Evolutionary conservation across 2,329 filamentous ascomycete genomes (phyloP).

Genomic region (Verticillium nubilum): DNA sequence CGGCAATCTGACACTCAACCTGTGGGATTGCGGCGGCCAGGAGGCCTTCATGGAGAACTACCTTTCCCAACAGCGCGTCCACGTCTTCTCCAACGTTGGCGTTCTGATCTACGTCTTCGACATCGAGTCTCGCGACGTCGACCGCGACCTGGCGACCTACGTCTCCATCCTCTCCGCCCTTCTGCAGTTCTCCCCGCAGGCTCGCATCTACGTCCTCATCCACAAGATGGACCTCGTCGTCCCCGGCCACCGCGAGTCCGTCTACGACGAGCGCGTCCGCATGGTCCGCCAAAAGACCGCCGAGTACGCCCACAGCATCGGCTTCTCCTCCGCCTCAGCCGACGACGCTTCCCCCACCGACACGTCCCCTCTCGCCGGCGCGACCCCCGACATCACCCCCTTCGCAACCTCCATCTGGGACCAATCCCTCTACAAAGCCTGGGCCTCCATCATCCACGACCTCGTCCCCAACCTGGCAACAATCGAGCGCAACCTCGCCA

Average conservation of each 20-base stretch:
- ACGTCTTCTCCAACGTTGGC: slow-evolving; percentile 94
- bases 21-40: slow-evolving; percentile 98
- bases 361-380: slow-evolving; percentile 10
- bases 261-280: slow-evolving; percentile 79
- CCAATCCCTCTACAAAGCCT: slow-evolving; percentile 95
- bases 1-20: slow-evolving; percentile 91
- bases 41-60: slow-evolving; percentile 99
- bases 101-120: slow-evolving; percentile 99
- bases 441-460: slow-evolving; percentile 97
- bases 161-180: slow-evolving; percentile 84
- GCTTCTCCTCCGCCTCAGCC: slow-evolving; percentile 18
- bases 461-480: slow-evolving; percentile 88
- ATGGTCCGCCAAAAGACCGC: slow-evolving; percentile 70
- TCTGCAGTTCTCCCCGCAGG: slow-evolving; percentile 72
- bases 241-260: slow-evolving; percentile 66
- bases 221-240: slow-evolving; percentile 99
- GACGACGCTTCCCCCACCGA: slow-evolving; percentile 22
- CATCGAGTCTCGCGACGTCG: slow-evolving; percentile 91
- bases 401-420: slow-evolving; percentile 99
- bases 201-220: slow-evolving; percentile 89
- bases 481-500: slow-evolving; percentile 80
- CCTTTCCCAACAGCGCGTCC: slow-evolving; percentile 87
- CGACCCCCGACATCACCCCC: slow-evolving; percentile 59
- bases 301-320: slow-evolving; percentile 42
- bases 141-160: slow-evolving; percentile 89